phyloP scores from a whole-genome alignment of 169 alveolate genomes.

The Plasmodium gaboni region DNA sequence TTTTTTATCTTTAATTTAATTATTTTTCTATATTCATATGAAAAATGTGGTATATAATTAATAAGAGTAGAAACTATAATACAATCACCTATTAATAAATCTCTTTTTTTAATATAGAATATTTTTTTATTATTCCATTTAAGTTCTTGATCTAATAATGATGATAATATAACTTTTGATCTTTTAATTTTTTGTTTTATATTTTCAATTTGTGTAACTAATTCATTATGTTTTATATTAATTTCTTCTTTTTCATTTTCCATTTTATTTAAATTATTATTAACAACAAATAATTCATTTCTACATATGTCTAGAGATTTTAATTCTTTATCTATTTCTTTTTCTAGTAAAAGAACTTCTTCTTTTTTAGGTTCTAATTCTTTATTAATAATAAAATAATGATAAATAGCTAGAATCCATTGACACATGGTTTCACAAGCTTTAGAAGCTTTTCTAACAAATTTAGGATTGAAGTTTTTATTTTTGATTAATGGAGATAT shows the following conservation, averaged over 20 bases:
- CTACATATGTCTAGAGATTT: conserved; percentile 41
- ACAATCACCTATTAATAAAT: conserved; percentile 62
- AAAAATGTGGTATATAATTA: conserved; percentile 60
- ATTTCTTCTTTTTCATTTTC: conserved; percentile 65
- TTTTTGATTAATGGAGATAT: conserved; percentile 61
- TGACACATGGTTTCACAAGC: conserved; percentile 77
- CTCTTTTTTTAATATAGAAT: conserved; percentile 39
- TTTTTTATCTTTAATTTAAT: conserved; percentile 35
- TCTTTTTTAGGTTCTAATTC: conserved; percentile 71
- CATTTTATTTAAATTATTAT: conserved; percentile 30
- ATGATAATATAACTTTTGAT: conserved; percentile 51
- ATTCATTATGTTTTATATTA: conserved; percentile 32
- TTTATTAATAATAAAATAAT: conserved; percentile 63
- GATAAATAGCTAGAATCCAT: conserved; percentile 74
- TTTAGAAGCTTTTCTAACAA: conserved; percentile 73
- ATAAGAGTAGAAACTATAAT: conserved; percentile 41
- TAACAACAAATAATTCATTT: conserved; percentile 21
- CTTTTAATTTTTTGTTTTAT: conserved; percentile 59
- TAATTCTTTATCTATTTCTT: conserved; percentile 64
- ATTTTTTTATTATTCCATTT: conserved; percentile 68
- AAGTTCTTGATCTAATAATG: conserved; percentile 51
- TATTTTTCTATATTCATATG: conserved; percentile 59
- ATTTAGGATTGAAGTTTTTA: conserved; percentile 70
- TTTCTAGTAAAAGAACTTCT: conserved; percentile 45
- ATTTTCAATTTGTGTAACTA: conserved; percentile 53